Evolutionary conservation across 2,329 filamentous ascomycete genomes (phyloP).

Genomic region (Trichocomaceae sp.): DNA sequence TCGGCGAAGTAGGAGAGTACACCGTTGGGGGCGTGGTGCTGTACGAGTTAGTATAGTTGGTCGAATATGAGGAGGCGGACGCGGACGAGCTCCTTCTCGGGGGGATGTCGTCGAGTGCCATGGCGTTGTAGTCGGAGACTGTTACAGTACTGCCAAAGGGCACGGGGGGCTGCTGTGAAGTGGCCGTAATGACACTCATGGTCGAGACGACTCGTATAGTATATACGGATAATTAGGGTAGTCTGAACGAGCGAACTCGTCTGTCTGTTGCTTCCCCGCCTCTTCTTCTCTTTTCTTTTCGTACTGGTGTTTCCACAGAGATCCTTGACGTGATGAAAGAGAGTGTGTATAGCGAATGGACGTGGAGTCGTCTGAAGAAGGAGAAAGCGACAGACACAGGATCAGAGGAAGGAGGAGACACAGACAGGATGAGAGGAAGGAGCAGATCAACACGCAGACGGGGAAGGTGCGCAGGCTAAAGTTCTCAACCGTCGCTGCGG

Average conservation of each 20-base stretch:
- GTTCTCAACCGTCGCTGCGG: neutral
- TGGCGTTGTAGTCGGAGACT: constrained; percentile 23
- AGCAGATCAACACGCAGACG: neutral
- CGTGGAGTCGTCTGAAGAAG: no score
- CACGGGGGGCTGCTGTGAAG: constrained; percentile 30
- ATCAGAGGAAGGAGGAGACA: neutral
- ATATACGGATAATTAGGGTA: no score
- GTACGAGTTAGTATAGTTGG: constrained; percentile 25
- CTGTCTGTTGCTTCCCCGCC: neutral
- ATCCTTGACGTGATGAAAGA: neutral
- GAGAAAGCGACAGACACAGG: neutral
- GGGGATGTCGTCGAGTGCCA: constrained; percentile 25
- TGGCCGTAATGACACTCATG: constrained; percentile 38
- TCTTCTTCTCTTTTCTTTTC: neutral
- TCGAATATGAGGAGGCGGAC: constrained; percentile 33
- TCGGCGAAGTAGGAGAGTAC: constrained; percentile 28
- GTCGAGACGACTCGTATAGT: constrained; percentile 18
- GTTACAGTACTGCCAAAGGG: constrained; percentile 22
- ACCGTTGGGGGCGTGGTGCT: constrained; percentile 33
- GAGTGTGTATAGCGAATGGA: no score
- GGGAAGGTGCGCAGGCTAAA: neutral
- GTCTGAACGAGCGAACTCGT: neutral
- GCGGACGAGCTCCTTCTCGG: constrained; percentile 31
- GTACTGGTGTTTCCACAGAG: neutral
- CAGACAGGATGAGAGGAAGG: neutral